Percentiles rank a stretch among this genome's conserved stretches.
These are phyloP conservation scores for Beta corolliflora DNA, from an alignment of 179 eudicot species.

Conservation along the genomic window DNA sequence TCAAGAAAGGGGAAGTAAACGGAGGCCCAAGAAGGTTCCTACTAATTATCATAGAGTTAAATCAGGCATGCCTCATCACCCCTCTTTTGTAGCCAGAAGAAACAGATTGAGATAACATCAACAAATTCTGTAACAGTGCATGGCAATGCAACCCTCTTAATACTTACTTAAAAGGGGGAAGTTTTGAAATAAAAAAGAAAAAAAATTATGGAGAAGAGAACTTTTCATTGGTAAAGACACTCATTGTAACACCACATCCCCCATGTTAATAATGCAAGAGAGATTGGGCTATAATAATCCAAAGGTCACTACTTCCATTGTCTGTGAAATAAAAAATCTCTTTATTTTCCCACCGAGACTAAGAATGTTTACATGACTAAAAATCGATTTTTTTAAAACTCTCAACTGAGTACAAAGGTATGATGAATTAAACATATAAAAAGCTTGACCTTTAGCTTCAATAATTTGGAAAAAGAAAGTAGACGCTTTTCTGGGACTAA, in stretches of 20 bases:
- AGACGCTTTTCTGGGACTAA: not conserved
- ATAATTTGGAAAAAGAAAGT: not conserved
- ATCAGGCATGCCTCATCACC: not conserved
- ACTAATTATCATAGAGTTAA: not conserved
- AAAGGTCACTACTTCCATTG: not conserved
- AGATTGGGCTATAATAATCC: not conserved
- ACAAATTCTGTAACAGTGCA: not conserved
- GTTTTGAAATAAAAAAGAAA: too few relatives aligned
- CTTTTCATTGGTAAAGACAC: too few relatives aligned
- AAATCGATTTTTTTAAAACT: not conserved
- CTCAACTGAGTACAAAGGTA: not conserved
- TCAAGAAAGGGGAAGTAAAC: slow-evolving; percentile 4
- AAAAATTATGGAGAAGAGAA: too few relatives aligned
- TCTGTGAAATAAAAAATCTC: not conserved
- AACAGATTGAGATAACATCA: not conserved
- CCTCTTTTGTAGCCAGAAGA: not conserved
- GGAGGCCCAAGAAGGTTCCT: not conserved
- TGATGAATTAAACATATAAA: not conserved
- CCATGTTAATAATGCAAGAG: too few relatives aligned
- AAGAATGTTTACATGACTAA: not conserved
- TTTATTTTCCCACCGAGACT: not conserved
- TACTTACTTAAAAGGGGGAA: too few relatives aligned
- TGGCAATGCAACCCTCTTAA: too few relatives aligned
- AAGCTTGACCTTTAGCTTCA: not conserved
- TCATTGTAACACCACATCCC: too few relatives aligned